Evolutionary conservation across 2,329 filamentous ascomycete species (phyloP).

Genomic region (Phaeomoniella chlamydospora): DNA sequence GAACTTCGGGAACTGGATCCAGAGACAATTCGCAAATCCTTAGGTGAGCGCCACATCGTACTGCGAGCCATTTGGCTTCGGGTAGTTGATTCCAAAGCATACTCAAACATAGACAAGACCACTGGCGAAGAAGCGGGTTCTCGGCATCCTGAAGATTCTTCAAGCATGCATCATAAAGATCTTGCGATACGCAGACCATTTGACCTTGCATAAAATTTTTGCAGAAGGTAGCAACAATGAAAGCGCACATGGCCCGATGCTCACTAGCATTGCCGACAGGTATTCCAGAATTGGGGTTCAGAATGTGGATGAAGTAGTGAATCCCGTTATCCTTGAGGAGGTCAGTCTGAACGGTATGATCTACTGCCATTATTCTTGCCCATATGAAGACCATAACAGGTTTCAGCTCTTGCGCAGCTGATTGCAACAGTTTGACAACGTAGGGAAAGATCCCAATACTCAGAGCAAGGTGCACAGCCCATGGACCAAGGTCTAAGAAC

Average conservation of each 20-base stretch:
- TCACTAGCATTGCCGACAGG: slow-evolving; percentile 80
- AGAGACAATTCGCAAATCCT: slow-evolving; percentile 68
- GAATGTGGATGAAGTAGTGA: slow-evolving; percentile 86
- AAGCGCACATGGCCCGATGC: slow-evolving; percentile 97
- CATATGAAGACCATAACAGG: slow-evolving; percentile 99
- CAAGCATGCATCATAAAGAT: slow-evolving; percentile 80
- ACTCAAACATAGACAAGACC: slow-evolving; percentile 89
- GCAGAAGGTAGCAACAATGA: slow-evolving; percentile 94
- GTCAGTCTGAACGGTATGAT: slow-evolving; percentile 84
- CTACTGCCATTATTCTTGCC: slow-evolving; percentile 89
- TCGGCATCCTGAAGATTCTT: slow-evolving; percentile 71
- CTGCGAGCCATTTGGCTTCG: slow-evolving; percentile 93
- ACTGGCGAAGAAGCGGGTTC: slow-evolving; percentile 80
- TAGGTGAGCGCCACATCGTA: slow-evolving; percentile 69
- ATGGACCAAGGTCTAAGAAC: slow-evolving; percentile 88
- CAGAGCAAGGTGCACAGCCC: slow-evolving; percentile 94
- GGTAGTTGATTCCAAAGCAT: slow-evolving; percentile 85
- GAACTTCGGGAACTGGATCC: slow-evolving; percentile 81
- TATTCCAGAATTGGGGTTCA: slow-evolving; percentile 70
- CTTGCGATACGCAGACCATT: slow-evolving; percentile 60
- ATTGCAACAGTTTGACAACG: slow-evolving; percentile 91
- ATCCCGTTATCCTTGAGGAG: slow-evolving; percentile 94
- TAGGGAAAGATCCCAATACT: slow-evolving; percentile 99
- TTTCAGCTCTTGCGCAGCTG: slow-evolving; percentile 84
- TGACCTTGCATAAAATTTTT: slow-evolving; percentile 87